Conservation (phyloP, 2,329 filamentous ascomycete genomes). For the Sodiomyces alkalinus region DNA sequence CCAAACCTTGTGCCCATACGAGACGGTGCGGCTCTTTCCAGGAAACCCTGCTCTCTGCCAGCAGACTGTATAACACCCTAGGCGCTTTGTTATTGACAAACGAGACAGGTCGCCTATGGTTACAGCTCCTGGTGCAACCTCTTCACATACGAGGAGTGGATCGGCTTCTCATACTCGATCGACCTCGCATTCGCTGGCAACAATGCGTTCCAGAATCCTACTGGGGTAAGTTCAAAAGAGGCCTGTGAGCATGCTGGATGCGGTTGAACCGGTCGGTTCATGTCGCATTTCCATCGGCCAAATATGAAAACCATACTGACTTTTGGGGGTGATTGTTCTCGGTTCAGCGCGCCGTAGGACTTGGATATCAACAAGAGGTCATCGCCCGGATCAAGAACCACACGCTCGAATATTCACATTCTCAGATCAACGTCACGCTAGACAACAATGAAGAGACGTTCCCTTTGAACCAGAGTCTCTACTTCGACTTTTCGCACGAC, state of each 20-base stretch:
- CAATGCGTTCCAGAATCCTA: constrained; percentile 47
- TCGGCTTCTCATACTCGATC: constrained; percentile 54
- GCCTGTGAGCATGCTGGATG: too few species aligned
- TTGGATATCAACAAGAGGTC: constrained; percentile 60
- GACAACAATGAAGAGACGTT: constrained; percentile 55
- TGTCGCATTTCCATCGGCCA: constrained; percentile 4
- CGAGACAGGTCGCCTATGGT: constrained; percentile 45
- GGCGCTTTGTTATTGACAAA: too few species aligned
- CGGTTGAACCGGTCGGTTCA: too few species aligned
- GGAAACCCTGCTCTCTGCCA: too few species aligned
- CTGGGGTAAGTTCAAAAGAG: constrained; percentile 39
- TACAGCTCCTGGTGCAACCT: constrained; percentile 61
- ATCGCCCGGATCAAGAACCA: constrained; percentile 56
- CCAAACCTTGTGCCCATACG: constrained; percentile 62
- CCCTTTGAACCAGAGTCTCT: constrained; percentile 56
- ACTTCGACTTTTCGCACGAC: constrained; percentile 69
- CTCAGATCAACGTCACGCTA: constrained; percentile 53
- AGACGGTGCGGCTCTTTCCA: constrained; percentile 37
- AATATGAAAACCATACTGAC: constrained; percentile 15
- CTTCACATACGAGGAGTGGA: constrained; percentile 64
- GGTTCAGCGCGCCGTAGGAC: constrained; percentile 50
- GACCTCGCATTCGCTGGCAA: constrained; percentile 51
- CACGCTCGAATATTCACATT: constrained; percentile 40
- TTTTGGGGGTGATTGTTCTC: too few species aligned
- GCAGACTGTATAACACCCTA: neutral